Percentiles rank a stretch among this genome's conserved stretches.
Evolutionary conservation across 306 rosid genomes (phyloP).

Genomic region (Purshia tridentata): DNA sequence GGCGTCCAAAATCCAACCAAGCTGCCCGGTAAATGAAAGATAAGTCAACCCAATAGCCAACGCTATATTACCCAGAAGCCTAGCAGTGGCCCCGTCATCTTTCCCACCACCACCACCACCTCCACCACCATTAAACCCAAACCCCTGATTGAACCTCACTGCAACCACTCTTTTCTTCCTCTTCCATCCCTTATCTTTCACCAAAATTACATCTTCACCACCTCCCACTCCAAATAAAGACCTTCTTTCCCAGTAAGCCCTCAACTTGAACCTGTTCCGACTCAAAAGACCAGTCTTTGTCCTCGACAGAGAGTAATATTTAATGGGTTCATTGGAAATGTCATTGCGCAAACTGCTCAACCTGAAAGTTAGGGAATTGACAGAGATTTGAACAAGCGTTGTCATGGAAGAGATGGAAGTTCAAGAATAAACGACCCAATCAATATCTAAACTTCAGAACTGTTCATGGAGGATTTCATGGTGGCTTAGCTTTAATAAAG

Average conservation of each 20-base stretch:
- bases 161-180: constrained; percentile 48
- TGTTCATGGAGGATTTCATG: constrained; percentile 15
- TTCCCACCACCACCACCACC: constrained; percentile 63
- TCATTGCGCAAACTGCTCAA: constrained; percentile 29
- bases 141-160: constrained; percentile 68
- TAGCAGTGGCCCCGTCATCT: constrained; percentile 68
- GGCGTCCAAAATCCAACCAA: constrained; percentile 96
- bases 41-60: constrained; percentile 88
- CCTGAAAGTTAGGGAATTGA: constrained; percentile 45
- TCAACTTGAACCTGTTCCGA: constrained; percentile 36
- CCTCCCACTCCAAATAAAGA: constrained; percentile 29
- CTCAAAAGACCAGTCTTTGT: constrained; percentile 41
- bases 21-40: constrained; percentile 91
- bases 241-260: constrained; percentile 34
- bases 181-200: constrained; percentile 39
- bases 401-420: constrained; percentile 41
- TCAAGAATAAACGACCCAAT: constrained; percentile 14
- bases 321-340: constrained; percentile 41
- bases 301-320: constrained; percentile 27
- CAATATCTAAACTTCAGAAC: constrained; percentile 12
- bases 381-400: constrained; percentile 41
- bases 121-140: constrained; percentile 75
- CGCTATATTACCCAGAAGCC: constrained; percentile 76
- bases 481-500: neutral
- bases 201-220: constrained; percentile 36